Percentiles rank a stretch among this genome's conserved stretches.
Evolutionary conservation across 148 eudicot species (phyloP).

Genomic region (Cornus florida): DNA sequence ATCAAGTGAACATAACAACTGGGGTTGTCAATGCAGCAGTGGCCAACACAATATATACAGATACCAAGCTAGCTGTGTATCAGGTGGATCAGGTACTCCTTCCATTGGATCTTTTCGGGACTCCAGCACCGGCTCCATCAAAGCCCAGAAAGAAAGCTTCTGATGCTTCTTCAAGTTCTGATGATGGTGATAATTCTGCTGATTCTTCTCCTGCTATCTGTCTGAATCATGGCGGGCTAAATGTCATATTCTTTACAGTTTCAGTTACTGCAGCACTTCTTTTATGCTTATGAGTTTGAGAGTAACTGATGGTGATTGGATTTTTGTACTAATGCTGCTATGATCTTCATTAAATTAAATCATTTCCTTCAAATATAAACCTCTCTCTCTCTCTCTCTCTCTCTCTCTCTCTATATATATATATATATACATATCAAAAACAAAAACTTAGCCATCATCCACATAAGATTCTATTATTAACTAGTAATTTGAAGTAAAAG

Average conservation of each 20-base stretch:
- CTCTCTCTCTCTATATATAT: neutral
- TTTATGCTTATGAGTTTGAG: neutral
- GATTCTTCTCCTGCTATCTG: neutral
- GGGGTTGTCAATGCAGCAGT: conserved; percentile 1
- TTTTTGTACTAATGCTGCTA: neutral
- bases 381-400: neutral
- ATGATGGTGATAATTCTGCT: neutral
- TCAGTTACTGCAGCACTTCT: conserved; percentile 2
- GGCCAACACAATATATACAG: neutral
- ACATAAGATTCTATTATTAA: too few relatives aligned
- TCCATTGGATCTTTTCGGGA: neutral
- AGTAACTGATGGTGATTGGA: neutral
- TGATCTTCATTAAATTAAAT: neutral
- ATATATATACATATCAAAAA: too few relatives aligned
- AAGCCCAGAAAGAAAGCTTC: neutral
- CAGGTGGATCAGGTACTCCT: conserved; percentile 6
- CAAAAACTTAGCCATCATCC: too few relatives aligned
- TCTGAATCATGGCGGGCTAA: neutral
- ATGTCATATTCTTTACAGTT: neutral
- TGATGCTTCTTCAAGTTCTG: neutral
- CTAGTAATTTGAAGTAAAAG: too few relatives aligned
- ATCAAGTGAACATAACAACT: neutral
- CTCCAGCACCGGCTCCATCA: neutral
- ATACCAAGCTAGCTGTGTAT: conserved; percentile 1
- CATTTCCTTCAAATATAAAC: neutral